Base-by-base conservation (phyloP, 1,284 basidiomycete species). In the Heterobasidion annosum region DNA sequence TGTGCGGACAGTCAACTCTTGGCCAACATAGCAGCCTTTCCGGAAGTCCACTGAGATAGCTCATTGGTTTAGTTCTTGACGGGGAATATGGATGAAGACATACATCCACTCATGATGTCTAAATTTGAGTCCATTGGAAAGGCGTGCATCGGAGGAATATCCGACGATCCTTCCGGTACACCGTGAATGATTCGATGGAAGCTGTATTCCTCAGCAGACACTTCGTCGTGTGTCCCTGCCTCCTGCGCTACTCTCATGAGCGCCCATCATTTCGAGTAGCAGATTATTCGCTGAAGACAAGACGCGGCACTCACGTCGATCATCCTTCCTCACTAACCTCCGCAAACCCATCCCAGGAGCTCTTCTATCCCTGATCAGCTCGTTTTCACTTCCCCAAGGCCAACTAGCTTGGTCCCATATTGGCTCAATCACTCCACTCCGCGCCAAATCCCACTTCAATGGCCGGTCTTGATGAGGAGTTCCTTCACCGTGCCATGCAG, bases 21-120 rank as follows among this genome's bases (percentile, higher is more conserved):
- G 97, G 2, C 97, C 97, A 1, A 99, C 85, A 65, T 98, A 99
- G 68, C 97, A 99, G 6, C 97, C 97, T 71, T 99, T 99, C 50
- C 91, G 78, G 68, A 98, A 98, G 69, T 98, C 94, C 63, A 99
- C 94, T 95, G 62, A 51, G 10, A 19, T 58, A 52, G 33, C 49
- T n/a, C 42, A 52, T 54, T 51, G 25, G 37, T 50, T 55, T 7
- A 58, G 34, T 34, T 16, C 44, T 5, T 40, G 10, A 8, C 15
- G 37, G 45, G 34, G 10, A 54, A 10, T 42, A 50, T 12, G 48
- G 32, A 50, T 44, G 63, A 51, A 32, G 33, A 73, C 88, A 73
- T 63, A 95, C 93, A 72, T 65, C 85, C 96, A 56, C 92, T 89
- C 87, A 97, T 97, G 52, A 91, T 74, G 67, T 99, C 96, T 62